These are phyloP conservation scores for Immersiporthe knoxdaviesiana DNA, from an alignment of 2,329 filamentous ascomycete species.

Conservation along the genomic window DNA sequence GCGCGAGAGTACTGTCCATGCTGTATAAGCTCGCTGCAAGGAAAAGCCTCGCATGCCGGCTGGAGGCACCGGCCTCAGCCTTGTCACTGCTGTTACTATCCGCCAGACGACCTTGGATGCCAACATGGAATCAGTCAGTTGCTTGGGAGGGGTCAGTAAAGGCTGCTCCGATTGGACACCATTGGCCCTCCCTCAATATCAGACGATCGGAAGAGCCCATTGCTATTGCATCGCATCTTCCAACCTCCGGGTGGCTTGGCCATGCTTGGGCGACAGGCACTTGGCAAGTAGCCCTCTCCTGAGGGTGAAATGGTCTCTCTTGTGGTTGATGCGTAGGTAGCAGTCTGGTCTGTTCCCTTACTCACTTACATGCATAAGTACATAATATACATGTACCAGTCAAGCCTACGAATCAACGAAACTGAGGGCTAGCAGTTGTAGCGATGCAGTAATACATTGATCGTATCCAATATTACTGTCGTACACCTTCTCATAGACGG, in stretches of 20 bases:
- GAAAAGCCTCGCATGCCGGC: not conserved
- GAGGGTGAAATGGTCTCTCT: not conserved
- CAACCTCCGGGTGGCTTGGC: not conserved
- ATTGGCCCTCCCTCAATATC: not conserved
- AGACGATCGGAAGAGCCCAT: not conserved
- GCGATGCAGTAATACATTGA: not conserved
- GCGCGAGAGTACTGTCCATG: not conserved
- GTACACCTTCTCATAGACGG: not conserved
- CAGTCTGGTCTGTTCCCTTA: not conserved
- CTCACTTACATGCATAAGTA: too few relatives aligned
- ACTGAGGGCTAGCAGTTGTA: not conserved
- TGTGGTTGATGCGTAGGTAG: not conserved
- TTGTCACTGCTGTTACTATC: not conserved
- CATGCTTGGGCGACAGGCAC: not conserved
- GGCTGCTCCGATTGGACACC: not conserved
- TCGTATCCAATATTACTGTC: not conserved
- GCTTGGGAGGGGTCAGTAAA: not conserved
- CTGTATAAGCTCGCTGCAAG: not conserved
- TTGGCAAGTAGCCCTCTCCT: not conserved
- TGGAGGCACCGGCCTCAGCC: not conserved
- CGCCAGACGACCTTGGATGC: not conserved
- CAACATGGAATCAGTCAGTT: not conserved
- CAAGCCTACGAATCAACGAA: too few relatives aligned
- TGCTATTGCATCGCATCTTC: not conserved
- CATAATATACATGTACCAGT: too few relatives aligned